phyloP scores from a whole-genome alignment of 2,329 filamentous ascomycete genomes.

The Peltaster fructicola region DNA sequence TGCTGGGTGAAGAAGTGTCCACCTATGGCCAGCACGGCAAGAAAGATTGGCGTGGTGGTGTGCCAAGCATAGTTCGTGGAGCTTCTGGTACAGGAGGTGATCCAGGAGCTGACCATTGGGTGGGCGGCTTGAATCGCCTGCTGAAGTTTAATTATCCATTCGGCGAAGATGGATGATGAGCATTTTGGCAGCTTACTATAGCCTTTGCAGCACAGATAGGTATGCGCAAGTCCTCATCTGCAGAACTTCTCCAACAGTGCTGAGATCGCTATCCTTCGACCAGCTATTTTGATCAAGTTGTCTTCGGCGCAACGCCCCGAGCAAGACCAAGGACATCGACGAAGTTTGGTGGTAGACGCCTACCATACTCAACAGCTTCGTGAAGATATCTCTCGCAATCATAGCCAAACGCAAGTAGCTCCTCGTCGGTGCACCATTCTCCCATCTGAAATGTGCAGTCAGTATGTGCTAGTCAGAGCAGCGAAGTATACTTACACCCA shows the following conservation, averaged over 20 bases:
- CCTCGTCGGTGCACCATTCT: conserved; percentile 37
- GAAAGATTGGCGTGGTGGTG: conserved; percentile 51
- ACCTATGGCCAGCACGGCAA: conserved; percentile 16
- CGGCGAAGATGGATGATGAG: too few relatives aligned
- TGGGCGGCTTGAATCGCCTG: conserved; percentile 79
- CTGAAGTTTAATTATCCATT: conserved; percentile 98
- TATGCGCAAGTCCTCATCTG: too few relatives aligned
- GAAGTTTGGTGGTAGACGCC: conserved; percentile 20
- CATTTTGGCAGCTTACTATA: too few relatives aligned
- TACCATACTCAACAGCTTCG: conserved; percentile 19
- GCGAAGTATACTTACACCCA: too few relatives aligned
- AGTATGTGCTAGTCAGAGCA: too few relatives aligned
- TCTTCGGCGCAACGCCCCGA: too few relatives aligned
- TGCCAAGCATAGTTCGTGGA: conserved; percentile 71
- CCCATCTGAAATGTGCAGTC: too few relatives aligned
- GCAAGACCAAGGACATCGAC: conserved; percentile 21
- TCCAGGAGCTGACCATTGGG: conserved; percentile 73
- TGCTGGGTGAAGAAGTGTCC: conserved; percentile 69
- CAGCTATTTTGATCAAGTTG: too few relatives aligned
- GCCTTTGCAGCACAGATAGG: too few relatives aligned
- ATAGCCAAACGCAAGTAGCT: conserved; percentile 33
- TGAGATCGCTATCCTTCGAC: too few relatives aligned
- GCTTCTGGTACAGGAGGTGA: conserved; percentile 28
- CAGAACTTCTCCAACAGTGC: too few relatives aligned
- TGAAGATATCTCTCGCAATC: conserved; percentile 33